Evolutionary conservation across 495 filamentous ascomycete species (phyloP), one percentile per base, ranked within the genome.

Genomic region (Lasiosphaeriaceae sp.): DNA sequence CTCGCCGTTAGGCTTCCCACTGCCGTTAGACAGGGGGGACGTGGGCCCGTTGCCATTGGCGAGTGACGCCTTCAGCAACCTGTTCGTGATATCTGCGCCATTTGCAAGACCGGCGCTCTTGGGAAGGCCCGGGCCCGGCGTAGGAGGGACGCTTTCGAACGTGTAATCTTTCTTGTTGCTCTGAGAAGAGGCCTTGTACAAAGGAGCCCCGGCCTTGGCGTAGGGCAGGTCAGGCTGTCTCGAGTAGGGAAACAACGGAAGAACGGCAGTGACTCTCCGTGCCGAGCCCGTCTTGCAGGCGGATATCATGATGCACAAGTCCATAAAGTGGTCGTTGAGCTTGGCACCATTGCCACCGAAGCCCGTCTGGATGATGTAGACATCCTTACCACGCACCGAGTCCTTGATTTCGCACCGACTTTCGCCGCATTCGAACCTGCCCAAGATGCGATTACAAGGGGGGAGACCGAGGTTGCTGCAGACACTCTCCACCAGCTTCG

Each of bases 251-350:
- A 98, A 98, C 41, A 97, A 82, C 52, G 94, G 94, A 39, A 98
- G 84, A 26, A 98, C 92, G 17, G 89, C 94, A 19, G 92, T 97
- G 61, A 98, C 90, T 53, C 89, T 80, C 68, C 85, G 88, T 3
- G 94, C 94, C 29, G 90, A 95, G 50, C 95, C 94, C 2, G 90
- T 97, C 75, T 97, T 96, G 81, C 95, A 97, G 59, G 94, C 94
- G 19, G 90, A 95, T 61, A 98, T 93, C 80, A 83, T 96, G 74
- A 98, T 96, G 67, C 96, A 87, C 35, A 98, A 84, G 61, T 98
- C 94, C 77, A 98, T 86, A 47, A 98, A 80, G 71, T 96, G 86
- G 69, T 98, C 94, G 66, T 98, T 98, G 74, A 97, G 90, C 59
- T 88, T 92, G 47, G 90, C 89, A 55, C 86, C 84, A 45, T 59